Conservation (phyloP, 257 asterid genomes). For the Paraleonurus japonicus region DNA sequence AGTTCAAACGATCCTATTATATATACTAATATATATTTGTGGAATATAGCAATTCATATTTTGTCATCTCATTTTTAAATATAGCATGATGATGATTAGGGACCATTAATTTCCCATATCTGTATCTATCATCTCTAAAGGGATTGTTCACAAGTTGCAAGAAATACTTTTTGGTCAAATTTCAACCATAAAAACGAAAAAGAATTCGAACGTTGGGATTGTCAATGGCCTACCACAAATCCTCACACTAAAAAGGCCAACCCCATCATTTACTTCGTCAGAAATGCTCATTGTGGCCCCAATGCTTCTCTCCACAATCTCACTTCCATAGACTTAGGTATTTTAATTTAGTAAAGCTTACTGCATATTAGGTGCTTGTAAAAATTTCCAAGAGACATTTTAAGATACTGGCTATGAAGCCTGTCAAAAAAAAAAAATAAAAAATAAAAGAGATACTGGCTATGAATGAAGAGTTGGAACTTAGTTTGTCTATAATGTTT, state of each 20-base stretch:
- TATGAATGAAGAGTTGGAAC: background rate
- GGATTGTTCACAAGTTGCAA: slow-evolving; percentile 22
- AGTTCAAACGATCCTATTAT: too few species aligned
- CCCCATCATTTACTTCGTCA: slow-evolving; percentile 35
- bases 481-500: background rate
- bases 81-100: too few species aligned
- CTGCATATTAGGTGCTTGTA: background rate
- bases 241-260: slow-evolving; percentile 27
- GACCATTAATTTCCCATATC: too few species aligned
- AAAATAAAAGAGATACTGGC: too few species aligned
- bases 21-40: too few species aligned
- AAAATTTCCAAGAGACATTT: background rate
- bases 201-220: slow-evolving; percentile 53
- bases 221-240: slow-evolving; percentile 43
- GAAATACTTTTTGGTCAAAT: slow-evolving; percentile 24
- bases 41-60: too few species aligned
- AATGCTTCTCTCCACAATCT: background rate
- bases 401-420: background rate
- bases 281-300: slow-evolving; percentile 21
- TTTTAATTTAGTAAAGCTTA: background rate
- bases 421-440: too few species aligned
- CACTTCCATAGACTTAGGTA: background rate
- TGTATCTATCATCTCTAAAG: too few species aligned
- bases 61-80: too few species aligned
- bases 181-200: slow-evolving; percentile 24